Percentiles rank a stretch among this genome's conserved stretches.
These are phyloP conservation scores for Priceomyces carsonii DNA, from an alignment of 805 yeast species.

Conservation along the genomic window DNA sequence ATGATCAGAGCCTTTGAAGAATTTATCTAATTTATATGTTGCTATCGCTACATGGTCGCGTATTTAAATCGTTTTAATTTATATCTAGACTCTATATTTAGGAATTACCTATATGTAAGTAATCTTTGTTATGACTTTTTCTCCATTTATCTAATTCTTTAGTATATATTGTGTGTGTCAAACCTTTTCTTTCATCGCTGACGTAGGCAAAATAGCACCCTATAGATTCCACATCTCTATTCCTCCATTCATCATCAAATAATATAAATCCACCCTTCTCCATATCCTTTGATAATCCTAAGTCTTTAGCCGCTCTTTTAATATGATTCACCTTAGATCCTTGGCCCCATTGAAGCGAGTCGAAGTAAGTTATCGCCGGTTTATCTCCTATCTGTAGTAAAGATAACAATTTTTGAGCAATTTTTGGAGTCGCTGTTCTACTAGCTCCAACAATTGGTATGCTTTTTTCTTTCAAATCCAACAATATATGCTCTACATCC, in stretches of 20 bases:
- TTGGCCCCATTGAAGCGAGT: constrained; percentile 68
- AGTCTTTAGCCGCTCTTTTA: constrained; percentile 43
- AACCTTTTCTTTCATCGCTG: constrained; percentile 54
- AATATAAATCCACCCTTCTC: constrained; percentile 39
- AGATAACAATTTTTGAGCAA: constrained; percentile 66
- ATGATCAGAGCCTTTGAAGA: no score
- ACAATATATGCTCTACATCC: constrained; percentile 67
- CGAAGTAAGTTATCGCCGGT: constrained; percentile 55
- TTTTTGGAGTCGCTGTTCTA: constrained; percentile 74
- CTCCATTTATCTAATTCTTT: constrained; percentile 41
- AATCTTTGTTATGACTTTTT: neutral
- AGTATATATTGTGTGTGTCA: constrained; percentile 56
- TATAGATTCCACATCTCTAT: constrained; percentile 68
- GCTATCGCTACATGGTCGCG: no score
- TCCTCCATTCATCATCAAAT: constrained; percentile 80
- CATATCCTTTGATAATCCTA: constrained; percentile 52
- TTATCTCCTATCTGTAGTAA: constrained; percentile 52
- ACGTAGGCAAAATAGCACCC: constrained; percentile 74
- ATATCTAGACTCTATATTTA: no score
- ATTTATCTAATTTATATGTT: no score
- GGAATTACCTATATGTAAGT: neutral
- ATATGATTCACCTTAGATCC: constrained; percentile 63
- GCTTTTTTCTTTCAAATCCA: constrained; percentile 46
- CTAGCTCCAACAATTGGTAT: constrained; percentile 70
- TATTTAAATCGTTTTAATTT: no score